Percentiles rank a stretch among this genome's conserved stretches.
These are phyloP conservation scores for Dothideomycetes sp. DNA, from an alignment of 2,329 filamentous ascomycete species.

Conservation along the genomic window DNA sequence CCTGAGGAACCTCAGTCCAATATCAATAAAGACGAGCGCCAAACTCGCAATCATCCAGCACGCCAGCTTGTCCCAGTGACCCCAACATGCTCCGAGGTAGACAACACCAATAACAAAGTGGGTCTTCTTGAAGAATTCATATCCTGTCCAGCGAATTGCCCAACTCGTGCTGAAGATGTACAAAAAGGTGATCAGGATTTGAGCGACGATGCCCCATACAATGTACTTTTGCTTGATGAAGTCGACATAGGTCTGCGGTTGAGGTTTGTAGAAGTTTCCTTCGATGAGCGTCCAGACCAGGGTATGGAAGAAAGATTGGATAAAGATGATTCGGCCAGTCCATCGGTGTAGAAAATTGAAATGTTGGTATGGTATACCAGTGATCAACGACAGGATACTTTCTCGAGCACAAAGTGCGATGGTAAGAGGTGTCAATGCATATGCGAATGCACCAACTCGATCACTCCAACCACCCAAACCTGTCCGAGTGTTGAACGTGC, in stretches of 20 bases:
- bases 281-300: constrained; percentile 63
- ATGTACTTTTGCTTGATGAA: constrained; percentile 60
- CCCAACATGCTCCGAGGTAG: constrained; percentile 68
- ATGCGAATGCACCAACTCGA: constrained; percentile 61
- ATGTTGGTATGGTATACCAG: constrained; percentile 64
- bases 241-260: constrained; percentile 48
- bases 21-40: constrained; percentile 56
- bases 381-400: constrained; percentile 59
- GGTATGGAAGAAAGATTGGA: constrained; percentile 60
- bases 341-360: constrained; percentile 74
- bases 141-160: constrained; percentile 58
- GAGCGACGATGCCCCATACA: constrained; percentile 63
- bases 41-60: constrained; percentile 62
- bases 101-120: constrained; percentile 66
- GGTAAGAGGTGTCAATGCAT: constrained; percentile 63
- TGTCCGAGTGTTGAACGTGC: constrained; percentile 54
- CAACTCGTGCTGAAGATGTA: constrained; percentile 50
- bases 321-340: constrained; percentile 63
- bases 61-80: constrained; percentile 59
- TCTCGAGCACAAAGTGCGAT: constrained; percentile 60
- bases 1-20: constrained; percentile 49
- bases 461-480: constrained; percentile 60
- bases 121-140: constrained; percentile 67
- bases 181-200: constrained; percentile 53
- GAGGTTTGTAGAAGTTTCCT: constrained; percentile 58